Conservation (phyloP, 306 rosid genomes). For the Betula pendula region DNA sequence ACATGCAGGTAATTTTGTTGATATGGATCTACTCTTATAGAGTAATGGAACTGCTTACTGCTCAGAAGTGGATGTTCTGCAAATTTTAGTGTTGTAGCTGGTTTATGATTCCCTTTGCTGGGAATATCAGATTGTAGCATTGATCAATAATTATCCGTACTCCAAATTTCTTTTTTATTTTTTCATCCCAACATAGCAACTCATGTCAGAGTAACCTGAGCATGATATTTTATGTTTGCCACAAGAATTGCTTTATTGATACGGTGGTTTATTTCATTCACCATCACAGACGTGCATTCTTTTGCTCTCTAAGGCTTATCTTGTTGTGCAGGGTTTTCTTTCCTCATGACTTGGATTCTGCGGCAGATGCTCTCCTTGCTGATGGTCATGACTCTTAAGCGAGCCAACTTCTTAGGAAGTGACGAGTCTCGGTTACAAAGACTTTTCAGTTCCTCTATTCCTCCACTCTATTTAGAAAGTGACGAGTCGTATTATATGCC, state of each 20-base stretch:
- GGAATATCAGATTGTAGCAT: background rate
- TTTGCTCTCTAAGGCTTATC: constrained; percentile 11
- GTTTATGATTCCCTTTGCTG: background rate
- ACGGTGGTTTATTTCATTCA: background rate
- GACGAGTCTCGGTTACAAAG: too few relatives aligned
- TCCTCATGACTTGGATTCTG: constrained; percentile 87
- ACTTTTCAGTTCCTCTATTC: constrained; percentile 16
- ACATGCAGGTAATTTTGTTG: constrained; percentile 79
- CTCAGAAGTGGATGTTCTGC: background rate
- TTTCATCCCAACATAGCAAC: background rate
- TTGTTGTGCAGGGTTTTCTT: constrained; percentile 74
- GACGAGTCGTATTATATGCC: background rate
- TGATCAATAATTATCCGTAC: background rate
- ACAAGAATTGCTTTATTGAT: background rate
- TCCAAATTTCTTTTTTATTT: background rate
- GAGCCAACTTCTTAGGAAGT: background rate
- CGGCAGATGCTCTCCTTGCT: constrained; percentile 75
- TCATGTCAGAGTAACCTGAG: background rate
- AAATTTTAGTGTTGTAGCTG: background rate
- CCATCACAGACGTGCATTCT: background rate
- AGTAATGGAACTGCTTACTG: constrained; percentile 7
- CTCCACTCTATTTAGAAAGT: constrained; percentile 20
- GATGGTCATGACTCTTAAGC: constrained; percentile 35
- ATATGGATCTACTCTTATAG: constrained; percentile 3
- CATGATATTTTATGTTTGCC: constrained; percentile 1